A percentile compares a stretch with the other conserved stretches of the same genome.
phyloP scores from a whole-genome alignment of 192 early-diverging fungal species.

The Martensiomyces pterosporus region DNA sequence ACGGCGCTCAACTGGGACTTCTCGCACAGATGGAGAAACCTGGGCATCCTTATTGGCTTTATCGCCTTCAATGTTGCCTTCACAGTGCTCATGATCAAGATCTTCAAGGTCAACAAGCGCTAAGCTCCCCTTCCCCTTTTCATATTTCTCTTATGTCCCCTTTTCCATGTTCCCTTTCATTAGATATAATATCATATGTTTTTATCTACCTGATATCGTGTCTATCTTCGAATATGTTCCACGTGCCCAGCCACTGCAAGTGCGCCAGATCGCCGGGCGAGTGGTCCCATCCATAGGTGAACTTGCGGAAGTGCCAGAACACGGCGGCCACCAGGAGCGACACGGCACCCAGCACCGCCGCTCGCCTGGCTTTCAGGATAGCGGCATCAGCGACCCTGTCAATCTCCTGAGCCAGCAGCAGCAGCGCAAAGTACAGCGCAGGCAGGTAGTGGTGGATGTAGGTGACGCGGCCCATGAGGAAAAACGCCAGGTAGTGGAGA shows the following conservation, averaged over 20 bases:
- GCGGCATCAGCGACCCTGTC: conserved; percentile 52
- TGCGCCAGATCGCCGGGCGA: conserved; percentile 47
- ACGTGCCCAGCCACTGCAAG: conserved; percentile 60
- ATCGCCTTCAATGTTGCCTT: conserved; percentile 53
- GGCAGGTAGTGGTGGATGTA: conserved; percentile 91
- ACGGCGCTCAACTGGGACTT: conserved; percentile 50
- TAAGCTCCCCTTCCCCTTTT: no score
- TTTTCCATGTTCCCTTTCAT: no score
- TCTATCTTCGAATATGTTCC: conserved; percentile 61
- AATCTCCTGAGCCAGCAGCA: conserved; percentile 59
- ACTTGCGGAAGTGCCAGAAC: conserved; percentile 57
- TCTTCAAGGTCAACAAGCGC: conserved; percentile 47
- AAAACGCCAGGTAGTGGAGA: conserved; percentile 82
- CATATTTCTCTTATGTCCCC: no score
- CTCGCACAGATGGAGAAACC: conserved; percentile 58
- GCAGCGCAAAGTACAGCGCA: conserved; percentile 66
- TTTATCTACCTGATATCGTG: not conserved
- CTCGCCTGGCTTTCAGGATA: conserved; percentile 52
- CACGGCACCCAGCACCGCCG: conserved; percentile 34
- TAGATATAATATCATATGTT: no score
- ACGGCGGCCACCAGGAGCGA: not conserved
- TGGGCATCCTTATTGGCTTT: conserved; percentile 58
- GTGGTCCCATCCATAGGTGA: conserved; percentile 66
- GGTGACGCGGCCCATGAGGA: conserved; percentile 74
- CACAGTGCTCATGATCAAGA: conserved; percentile 23